Evolutionary conservation across 2,329 filamentous ascomycete genomes (phyloP).

Genomic region (Ophiognomonia clavigignenti-juglandacearum): DNA sequence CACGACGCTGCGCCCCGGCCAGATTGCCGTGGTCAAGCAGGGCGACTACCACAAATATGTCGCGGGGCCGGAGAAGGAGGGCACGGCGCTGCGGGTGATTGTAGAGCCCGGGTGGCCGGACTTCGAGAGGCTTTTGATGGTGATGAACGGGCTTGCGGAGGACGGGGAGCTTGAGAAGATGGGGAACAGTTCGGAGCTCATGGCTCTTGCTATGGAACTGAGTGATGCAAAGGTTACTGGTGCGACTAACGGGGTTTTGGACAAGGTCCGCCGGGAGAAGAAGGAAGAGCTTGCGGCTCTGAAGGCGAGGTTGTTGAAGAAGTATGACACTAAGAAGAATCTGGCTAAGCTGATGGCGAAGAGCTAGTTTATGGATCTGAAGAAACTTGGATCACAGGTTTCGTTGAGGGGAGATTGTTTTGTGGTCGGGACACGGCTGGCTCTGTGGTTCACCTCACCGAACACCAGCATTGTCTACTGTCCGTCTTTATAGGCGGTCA

Average conservation of each 20-base stretch:
- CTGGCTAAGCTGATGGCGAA: constrained; percentile 5
- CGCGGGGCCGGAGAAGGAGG: constrained; percentile 5
- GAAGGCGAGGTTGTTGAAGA: constrained; percentile 10
- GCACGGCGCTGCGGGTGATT: constrained; percentile 9
- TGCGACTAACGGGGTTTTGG: constrained; percentile 13
- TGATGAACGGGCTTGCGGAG: constrained; percentile 15
- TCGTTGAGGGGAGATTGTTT: too few species aligned
- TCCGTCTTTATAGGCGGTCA: too few species aligned
- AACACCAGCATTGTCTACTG: too few species aligned
- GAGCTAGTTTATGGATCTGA: too few species aligned
- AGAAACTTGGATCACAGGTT: too few species aligned
- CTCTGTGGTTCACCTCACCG: too few species aligned
- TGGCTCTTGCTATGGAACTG: constrained; percentile 15
- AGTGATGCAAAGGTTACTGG: constrained; percentile 15
- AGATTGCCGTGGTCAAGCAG: constrained; percentile 5
- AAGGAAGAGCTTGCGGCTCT: constrained; percentile 9
- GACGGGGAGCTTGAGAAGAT: constrained; percentile 14
- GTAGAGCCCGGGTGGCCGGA: constrained; percentile 13
- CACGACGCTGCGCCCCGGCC: not conserved
- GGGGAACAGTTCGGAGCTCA: constrained; percentile 12
- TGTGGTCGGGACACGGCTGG: too few species aligned
- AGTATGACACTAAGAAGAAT: constrained; percentile 13
- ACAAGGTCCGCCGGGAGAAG: constrained; percentile 6
- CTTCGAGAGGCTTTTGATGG: constrained; percentile 18
- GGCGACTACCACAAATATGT: constrained; percentile 15